Evolutionary conservation across 2,329 filamentous ascomycete genomes (phyloP).

Genomic region (Neocatenulostroma microsporum): DNA sequence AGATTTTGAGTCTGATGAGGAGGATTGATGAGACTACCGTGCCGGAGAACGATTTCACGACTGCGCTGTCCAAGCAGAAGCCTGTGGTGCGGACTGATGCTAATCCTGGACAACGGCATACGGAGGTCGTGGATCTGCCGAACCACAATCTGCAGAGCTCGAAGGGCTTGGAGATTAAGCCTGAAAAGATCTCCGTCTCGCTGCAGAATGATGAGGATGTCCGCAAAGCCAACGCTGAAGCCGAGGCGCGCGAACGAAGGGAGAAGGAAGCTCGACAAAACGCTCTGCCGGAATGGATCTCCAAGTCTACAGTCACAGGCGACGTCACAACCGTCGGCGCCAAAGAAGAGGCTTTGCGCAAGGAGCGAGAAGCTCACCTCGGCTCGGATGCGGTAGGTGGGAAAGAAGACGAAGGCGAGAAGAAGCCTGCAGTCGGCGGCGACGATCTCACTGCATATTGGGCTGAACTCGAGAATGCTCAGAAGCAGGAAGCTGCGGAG

Average conservation of each 20-base stretch:
- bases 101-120: constrained; percentile 51
- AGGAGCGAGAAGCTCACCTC: constrained; percentile 28
- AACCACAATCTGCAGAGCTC: constrained; percentile 26
- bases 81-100: constrained; percentile 60
- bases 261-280: constrained; percentile 31
- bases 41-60: constrained; percentile 64
- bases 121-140: constrained; percentile 27
- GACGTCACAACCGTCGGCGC: constrained; percentile 40
- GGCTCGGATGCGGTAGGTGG: constrained; percentile 13
- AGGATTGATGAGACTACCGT: constrained; percentile 68
- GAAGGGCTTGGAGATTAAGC: constrained; percentile 28
- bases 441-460: constrained; percentile 61
- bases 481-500: constrained; percentile 38
- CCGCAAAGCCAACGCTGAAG: constrained; percentile 25
- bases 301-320: constrained; percentile 29
- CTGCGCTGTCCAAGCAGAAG: constrained; percentile 55
- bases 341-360: constrained; percentile 33
- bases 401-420: constrained; percentile 13
- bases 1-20: constrained; percentile 67
- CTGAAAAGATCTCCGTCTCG: constrained; percentile 29
- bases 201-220: constrained; percentile 30
- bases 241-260: constrained; percentile 22
- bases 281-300: constrained; percentile 30
- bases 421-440: constrained; percentile 33
- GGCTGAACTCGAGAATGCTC: constrained; percentile 55